Conservation (phyloP, 75 land plant genomes). For the Azolla pinnata region DNA sequence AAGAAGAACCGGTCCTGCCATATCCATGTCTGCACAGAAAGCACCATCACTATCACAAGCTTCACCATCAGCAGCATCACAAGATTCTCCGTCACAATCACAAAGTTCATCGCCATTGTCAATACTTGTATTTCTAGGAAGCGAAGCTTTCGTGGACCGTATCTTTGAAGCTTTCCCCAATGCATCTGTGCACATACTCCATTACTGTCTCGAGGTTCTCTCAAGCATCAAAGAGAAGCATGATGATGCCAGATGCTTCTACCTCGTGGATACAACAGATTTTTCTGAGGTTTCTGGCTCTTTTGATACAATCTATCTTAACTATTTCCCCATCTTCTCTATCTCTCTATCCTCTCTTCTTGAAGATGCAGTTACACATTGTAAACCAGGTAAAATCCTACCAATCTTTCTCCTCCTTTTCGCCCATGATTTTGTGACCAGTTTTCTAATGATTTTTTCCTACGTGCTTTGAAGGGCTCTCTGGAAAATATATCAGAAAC, state of each 20-base stretch:
- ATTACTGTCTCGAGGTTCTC: slow-evolving; percentile 14
- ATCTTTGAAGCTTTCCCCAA: background rate
- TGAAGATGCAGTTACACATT: slow-evolving; percentile 5
- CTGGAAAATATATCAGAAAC: too few relatives aligned
- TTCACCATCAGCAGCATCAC: too few relatives aligned
- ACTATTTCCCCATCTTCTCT: slow-evolving; percentile 11
- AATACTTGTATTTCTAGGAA: slow-evolving; percentile 17
- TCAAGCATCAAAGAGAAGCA: slow-evolving; percentile 12
- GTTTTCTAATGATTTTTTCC: too few relatives aligned
- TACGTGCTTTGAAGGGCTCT: too few relatives aligned
- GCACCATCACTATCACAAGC: too few relatives aligned
- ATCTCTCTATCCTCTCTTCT: slow-evolving; percentile 8
- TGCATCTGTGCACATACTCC: slow-evolving; percentile 4
- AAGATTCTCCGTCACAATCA: too few relatives aligned
- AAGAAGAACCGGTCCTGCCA: too few relatives aligned
- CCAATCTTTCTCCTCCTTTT: too few relatives aligned
- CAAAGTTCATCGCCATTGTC: too few relatives aligned
- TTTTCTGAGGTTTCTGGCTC: slow-evolving; percentile 9
- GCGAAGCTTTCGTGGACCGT: slow-evolving; percentile 4
- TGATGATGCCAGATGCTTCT: slow-evolving; percentile 20
- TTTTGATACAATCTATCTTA: slow-evolving; percentile 17
- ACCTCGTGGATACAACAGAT: slow-evolving; percentile 7
- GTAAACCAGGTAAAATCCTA: slow-evolving; percentile 17
- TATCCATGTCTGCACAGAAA: too few relatives aligned
- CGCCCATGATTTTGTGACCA: too few relatives aligned